Conservation (phyloP, 805 yeast genomes). For the Candida namnaoensis region DNA sequence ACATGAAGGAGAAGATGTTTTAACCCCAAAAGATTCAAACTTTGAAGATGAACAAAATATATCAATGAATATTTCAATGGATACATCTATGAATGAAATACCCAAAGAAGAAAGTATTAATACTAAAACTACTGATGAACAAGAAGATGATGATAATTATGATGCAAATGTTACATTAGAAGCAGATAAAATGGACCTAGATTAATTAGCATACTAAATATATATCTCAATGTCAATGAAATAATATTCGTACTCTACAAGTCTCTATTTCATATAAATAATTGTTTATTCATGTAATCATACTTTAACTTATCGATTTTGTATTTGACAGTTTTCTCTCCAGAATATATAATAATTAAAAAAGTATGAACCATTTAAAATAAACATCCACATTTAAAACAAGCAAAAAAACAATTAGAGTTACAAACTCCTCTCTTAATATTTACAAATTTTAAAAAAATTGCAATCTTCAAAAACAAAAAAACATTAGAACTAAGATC, state of each 20-base stretch:
- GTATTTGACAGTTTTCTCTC: too few species aligned
- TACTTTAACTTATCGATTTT: not conserved
- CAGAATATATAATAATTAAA: too few species aligned
- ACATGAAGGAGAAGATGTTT: too few species aligned
- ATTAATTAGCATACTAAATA: not conserved
- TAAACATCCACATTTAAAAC: too few species aligned
- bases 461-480: too few species aligned
- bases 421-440: too few species aligned
- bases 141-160: constrained; percentile 2
- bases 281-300: not conserved
- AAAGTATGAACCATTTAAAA: too few species aligned
- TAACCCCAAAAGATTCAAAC: not conserved
- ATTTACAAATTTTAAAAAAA: too few species aligned
- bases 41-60: constrained; percentile 7
- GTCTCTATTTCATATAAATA: not conserved
- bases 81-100: not conserved
- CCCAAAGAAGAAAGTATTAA: constrained; percentile 1
- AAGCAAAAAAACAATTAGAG: too few species aligned
- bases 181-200: constrained; percentile 3
- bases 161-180: constrained; percentile 1
- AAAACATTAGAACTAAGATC: too few species aligned
- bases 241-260: too few species aligned
- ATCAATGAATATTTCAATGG: not conserved
- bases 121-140: constrained; percentile 1
- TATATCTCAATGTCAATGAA: too few species aligned